Base-by-base conservation (phyloP, 129 eudicot species). In the Cynara cardunculus region DNA sequence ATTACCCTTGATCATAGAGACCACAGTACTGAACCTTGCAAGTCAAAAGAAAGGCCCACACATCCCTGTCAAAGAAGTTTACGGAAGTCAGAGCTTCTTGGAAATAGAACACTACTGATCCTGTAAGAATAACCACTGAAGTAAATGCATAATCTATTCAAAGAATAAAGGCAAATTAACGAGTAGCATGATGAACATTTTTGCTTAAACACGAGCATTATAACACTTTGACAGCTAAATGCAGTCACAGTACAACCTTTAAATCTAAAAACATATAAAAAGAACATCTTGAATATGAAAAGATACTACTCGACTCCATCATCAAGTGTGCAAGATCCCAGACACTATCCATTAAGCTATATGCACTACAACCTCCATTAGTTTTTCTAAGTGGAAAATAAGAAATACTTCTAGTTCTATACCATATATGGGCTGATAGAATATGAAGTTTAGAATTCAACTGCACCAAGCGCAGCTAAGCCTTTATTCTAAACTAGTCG, bases 1-100 rank as follows among this genome's bases (percentile, higher is more conserved):
- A 61, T 85, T 94, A 94, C 98, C 98, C 98, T 85, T 91, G 93
- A 87, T 94, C 98, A 77, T 94, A 94, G 31, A 94, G 98, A 85
- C 96, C 85, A 92, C 98, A 95, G 85, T 90, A 95, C 8, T 44
- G 91, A 84, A 95, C 94, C 87, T 92, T 92, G 94, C 92, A 92
- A 76, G 87, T 88, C 87, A 90, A 81, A 72, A 95, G 97, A 76
- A 95, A 94, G 35, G 96, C 94, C 96, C 98, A 94, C 16, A 94
- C 90, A 72, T 94, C 98, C 87, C 99, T 94, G 94, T 75, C 70
- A 75, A 22, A 82, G 72, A 41, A 85, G 49, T n/a, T 41, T 18
- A 32, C 5, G 64, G 56, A 81, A 67, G 73, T 83, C 39, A 85
- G 61, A 64, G 78, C 71, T 21, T 44, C 44, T 19, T 61, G 5